A percentile compares a stretch with the other conserved stretches of the same genome.
Evolutionary conservation across 139 green algal species (phyloP).

Genomic region (Chlamydomonas sphaeroides): DNA sequence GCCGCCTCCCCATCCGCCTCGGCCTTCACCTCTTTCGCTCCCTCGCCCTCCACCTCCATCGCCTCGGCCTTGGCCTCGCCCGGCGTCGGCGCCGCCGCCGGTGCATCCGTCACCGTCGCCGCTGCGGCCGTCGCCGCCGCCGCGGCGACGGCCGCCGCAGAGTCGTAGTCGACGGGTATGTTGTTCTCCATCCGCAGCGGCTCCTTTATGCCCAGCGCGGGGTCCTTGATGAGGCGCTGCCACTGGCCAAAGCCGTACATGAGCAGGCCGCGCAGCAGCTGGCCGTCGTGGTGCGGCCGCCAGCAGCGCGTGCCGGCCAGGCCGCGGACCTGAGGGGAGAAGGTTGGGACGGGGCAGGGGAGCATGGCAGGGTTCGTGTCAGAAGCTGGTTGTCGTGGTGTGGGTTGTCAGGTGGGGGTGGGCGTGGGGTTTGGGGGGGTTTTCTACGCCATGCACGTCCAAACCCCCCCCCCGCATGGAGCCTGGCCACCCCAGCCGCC

Average conservation of each 20-base stretch:
- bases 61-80: neutral
- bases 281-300: neutral
- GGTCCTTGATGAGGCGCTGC: constrained; percentile 20
- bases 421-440: too few species aligned
- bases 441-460: neutral
- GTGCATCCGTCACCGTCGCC: neutral
- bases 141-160: neutral
- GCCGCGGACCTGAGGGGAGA: neutral
- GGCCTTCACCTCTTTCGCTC: neutral
- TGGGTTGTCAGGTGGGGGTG: too few species aligned
- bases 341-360: neutral
- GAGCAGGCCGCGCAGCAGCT: constrained; percentile 32
- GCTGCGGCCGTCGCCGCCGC: neutral
- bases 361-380: too few species aligned
- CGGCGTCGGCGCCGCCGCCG: neutral
- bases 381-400: too few species aligned
- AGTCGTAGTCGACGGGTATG: constrained; percentile 41
- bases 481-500: too few species aligned
- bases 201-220: neutral
- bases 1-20: neutral
- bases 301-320: neutral
- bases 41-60: neutral
- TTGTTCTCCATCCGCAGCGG: constrained; percentile 38
- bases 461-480: too few species aligned
- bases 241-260: constrained; percentile 36